Evolutionary conservation across 148 eudicot species (phyloP).

Genomic region (Nepenthes mirabilis): DNA sequence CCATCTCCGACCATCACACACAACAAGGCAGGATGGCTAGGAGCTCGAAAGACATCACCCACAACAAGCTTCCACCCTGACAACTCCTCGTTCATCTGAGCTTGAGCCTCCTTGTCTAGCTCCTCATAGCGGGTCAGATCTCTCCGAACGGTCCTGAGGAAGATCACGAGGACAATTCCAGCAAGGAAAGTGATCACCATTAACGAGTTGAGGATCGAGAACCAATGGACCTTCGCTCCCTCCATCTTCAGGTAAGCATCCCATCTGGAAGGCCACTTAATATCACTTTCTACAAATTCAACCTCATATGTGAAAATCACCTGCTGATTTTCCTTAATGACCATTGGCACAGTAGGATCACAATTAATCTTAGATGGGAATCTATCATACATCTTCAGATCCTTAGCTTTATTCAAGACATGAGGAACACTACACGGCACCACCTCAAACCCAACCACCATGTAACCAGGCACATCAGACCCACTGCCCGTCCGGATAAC

Average conservation of each 20-base stretch:
- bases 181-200: constrained; percentile 17
- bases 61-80: constrained; percentile 21
- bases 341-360: constrained; percentile 13
- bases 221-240: constrained; percentile 13
- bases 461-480: constrained; percentile 10
- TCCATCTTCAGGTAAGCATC: constrained; percentile 13
- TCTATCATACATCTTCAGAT: constrained; percentile 10
- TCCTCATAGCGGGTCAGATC: constrained; percentile 18
- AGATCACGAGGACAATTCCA: constrained; percentile 19
- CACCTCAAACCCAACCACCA: constrained; percentile 15
- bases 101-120: constrained; percentile 19
- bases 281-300: constrained; percentile 13
- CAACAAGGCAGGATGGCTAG: constrained; percentile 6
- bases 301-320: constrained; percentile 14
- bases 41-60: constrained; percentile 17
- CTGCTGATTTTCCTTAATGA: constrained; percentile 12
- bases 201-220: constrained; percentile 10
- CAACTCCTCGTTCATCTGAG: constrained; percentile 14
- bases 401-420: constrained; percentile 4
- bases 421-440: constrained; percentile 10
- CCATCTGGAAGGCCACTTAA: constrained; percentile 12
- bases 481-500: constrained; percentile 11
- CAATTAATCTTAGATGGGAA: constrained; percentile 14
- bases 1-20: constrained; percentile 21
- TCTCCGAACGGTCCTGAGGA: constrained; percentile 15